Evolutionary conservation across 176 grass and related monocot genomes (phyloP).

Genomic region (Cenchrus fungigraminus): DNA sequence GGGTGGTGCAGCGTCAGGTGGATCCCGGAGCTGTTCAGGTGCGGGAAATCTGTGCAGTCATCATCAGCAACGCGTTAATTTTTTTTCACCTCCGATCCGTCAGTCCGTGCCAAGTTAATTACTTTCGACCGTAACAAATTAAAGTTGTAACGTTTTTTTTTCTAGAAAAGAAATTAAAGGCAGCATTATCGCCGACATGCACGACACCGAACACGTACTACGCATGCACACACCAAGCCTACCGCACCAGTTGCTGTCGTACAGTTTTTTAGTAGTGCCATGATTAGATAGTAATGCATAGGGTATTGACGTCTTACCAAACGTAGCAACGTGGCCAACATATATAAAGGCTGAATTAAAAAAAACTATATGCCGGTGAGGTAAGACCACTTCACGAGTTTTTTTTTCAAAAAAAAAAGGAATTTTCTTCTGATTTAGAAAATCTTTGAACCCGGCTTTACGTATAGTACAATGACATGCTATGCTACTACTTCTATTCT

Average conservation of each 20-base stretch:
- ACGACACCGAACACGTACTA: neutral
- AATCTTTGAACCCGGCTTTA: too few species aligned
- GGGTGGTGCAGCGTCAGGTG: conserved; percentile 71
- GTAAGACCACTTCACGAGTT: too few species aligned
- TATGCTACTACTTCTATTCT: neutral
- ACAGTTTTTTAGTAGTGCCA: neutral
- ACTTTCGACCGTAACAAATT: neutral
- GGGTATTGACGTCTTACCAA: conserved; percentile 12
- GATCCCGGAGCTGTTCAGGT: conserved; percentile 55
- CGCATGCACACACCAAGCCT: conserved; percentile 12
- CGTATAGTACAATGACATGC: neutral
- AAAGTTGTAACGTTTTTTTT: neutral
- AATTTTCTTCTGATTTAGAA: too few species aligned
- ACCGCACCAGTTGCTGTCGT: conserved; percentile 34
- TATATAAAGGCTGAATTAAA: neutral
- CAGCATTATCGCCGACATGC: neutral
- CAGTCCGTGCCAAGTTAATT: conserved; percentile 1
- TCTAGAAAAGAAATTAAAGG: neutral
- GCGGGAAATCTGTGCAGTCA: conserved; percentile 57
- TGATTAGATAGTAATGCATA: conserved; percentile 23
- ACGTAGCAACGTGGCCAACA: neutral
- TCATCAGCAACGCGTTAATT: neutral
- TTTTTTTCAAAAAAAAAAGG: too few species aligned
- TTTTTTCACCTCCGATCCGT: neutral
- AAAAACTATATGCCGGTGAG: too few species aligned